A percentile compares a stretch with the other conserved stretches of the same genome.
These are phyloP conservation scores for Arthrobotrys megalospora DNA, from an alignment of 2,329 filamentous ascomycete species.

Conservation along the genomic window DNA sequence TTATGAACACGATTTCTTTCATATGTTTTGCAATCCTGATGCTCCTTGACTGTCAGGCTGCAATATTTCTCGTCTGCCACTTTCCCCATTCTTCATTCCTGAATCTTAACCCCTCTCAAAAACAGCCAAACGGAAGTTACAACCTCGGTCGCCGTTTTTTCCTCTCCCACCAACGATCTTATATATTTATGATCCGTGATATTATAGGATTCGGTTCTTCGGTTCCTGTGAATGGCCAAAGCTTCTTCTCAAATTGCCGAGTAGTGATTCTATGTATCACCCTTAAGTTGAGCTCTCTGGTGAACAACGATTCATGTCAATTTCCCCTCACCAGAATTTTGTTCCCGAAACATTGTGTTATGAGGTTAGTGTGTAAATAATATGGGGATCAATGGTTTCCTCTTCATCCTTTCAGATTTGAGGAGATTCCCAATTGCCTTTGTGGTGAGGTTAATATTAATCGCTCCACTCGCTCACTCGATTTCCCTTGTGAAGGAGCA, in stretches of 20 bases:
- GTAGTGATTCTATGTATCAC: constrained; percentile 5
- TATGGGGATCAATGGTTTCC: constrained; percentile 25
- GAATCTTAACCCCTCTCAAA: constrained; percentile 16
- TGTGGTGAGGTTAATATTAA: constrained; percentile 22
- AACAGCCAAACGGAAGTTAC: constrained; percentile 12
- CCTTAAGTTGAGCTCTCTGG: not conserved
- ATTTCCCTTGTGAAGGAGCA: constrained; percentile 18
- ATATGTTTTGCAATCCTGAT: not conserved
- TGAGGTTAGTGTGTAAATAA: not conserved
- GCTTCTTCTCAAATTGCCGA: constrained; percentile 44
- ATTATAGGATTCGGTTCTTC: constrained; percentile 60
- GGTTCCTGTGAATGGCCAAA: constrained; percentile 53
- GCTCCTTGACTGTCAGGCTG: not conserved
- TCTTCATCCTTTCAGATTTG: constrained; percentile 14
- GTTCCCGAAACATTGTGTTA: constrained; percentile 18
- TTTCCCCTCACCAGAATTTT: not conserved
- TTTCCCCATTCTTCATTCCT: constrained; percentile 24
- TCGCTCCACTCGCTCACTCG: constrained; percentile 1
- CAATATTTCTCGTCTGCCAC: constrained; percentile 25
- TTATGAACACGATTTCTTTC: not conserved
- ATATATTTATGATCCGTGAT: constrained; percentile 59
- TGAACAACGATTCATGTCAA: not conserved
- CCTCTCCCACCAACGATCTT: constrained; percentile 54
- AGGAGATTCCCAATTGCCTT: constrained; percentile 20
- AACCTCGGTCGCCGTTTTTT: constrained; percentile 44